Percentiles rank a stretch among this genome's conserved stretches.
Conservation (phyloP, 2,329 filamentous ascomycete genomes). For the Apiospora koreana region DNA sequence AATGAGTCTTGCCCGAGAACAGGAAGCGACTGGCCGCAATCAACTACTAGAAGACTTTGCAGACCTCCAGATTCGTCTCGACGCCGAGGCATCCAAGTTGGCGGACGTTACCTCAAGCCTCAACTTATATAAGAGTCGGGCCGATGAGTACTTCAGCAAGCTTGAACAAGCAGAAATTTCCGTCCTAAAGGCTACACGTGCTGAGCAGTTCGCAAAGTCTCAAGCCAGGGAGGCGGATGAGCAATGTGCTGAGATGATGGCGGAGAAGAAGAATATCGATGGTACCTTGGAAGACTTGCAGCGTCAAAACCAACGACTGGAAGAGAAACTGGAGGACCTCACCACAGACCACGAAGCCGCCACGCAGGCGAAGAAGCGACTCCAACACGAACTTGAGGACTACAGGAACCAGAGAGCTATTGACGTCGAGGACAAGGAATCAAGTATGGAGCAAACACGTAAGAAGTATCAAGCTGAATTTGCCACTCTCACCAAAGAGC, state of each 20-base stretch:
- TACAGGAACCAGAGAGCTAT: constrained; percentile 94
- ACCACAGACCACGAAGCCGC: constrained; percentile 86
- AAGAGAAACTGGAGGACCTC: constrained; percentile 89
- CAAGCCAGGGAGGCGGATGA: constrained; percentile 92
- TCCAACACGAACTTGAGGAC: constrained; percentile 96
- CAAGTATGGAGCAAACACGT: constrained; percentile 92
- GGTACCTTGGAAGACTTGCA: constrained; percentile 85
- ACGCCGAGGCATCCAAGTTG: constrained; percentile 83
- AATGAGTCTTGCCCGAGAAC: constrained; percentile 74
- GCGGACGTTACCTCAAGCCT: constrained; percentile 83
- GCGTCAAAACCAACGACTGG: constrained; percentile 82
- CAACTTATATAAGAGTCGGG: constrained; percentile 84
- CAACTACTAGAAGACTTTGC: constrained; percentile 91
- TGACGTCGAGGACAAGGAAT: constrained; percentile 95
- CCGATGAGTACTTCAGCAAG: constrained; percentile 96
- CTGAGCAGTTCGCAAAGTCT: constrained; percentile 90
- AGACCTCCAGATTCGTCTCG: constrained; percentile 89
- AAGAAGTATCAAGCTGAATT: constrained; percentile 98
- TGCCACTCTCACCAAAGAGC: constrained; percentile 83
- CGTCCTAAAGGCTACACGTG: constrained; percentile 86
- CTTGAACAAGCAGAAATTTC: constrained; percentile 96
- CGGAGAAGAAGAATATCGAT: constrained; percentile 90
- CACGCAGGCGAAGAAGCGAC: constrained; percentile 85
- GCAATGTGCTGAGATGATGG: constrained; percentile 84
- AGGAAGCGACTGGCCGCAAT: constrained; percentile 83